These are phyloP conservation scores for Macrolepiota dolichaula DNA, from an alignment of 768 basidiomycete genomes.

Conservation along the genomic window DNA sequence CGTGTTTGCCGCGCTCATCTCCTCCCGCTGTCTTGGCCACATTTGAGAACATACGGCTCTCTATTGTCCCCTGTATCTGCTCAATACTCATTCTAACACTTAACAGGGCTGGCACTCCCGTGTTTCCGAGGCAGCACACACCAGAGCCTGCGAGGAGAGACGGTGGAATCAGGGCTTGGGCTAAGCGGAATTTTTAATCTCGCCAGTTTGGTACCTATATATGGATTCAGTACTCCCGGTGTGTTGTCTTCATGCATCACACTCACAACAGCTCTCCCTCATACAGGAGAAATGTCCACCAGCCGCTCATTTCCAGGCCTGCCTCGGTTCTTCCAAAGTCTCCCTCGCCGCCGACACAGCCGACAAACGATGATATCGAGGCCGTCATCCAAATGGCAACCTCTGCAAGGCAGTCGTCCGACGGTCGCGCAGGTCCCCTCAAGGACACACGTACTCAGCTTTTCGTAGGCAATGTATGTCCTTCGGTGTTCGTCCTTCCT, in stretches of 20 bases:
- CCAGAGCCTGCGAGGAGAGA: background rate
- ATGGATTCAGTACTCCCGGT: slow-evolving; percentile 8
- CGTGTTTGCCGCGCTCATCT: slow-evolving; percentile 2
- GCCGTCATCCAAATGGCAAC: slow-evolving; percentile 92
- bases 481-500: slow-evolving; percentile 4
- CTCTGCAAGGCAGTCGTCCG: slow-evolving; percentile 51
- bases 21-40: background rate
- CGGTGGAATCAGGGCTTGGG: slow-evolving; percentile 10
- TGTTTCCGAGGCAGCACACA: background rate
- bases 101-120: background rate
- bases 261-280: slow-evolving; percentile 7
- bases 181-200: slow-evolving; percentile 13
- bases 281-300: slow-evolving; percentile 7
- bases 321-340: slow-evolving; percentile 1
- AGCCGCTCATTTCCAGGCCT: slow-evolving; percentile 1
- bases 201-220: slow-evolving; percentile 10
- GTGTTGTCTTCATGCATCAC: slow-evolving; percentile 11
- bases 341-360: slow-evolving; percentile 19
- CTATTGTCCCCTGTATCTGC: background rate
- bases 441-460: slow-evolving; percentile 92
- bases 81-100: background rate
- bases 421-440: slow-evolving; percentile 43
- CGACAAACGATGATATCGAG: slow-evolving; percentile 85
- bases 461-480: slow-evolving; percentile 89
- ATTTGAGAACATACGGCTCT: background rate